Conservation (phyloP, 306 rosid genomes). For the Acacia acuminata region DNA sequence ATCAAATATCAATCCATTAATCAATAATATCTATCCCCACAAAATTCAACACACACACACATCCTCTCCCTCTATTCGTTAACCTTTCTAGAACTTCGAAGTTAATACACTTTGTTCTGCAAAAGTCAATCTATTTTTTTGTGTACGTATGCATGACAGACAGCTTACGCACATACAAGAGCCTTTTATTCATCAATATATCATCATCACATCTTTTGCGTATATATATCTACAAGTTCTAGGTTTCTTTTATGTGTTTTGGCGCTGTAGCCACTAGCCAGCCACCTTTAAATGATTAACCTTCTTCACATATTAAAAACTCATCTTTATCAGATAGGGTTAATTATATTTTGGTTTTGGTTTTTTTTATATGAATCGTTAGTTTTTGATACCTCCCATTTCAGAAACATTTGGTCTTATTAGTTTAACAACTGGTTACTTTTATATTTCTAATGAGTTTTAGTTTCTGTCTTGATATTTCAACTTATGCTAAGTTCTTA, state of each 20-base stretch:
- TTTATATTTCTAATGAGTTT: no score
- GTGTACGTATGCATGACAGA: slow-evolving; percentile 48
- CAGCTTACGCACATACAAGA: slow-evolving; percentile 39
- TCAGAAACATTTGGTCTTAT: no score
- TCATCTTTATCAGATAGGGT: not conserved
- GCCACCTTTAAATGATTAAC: slow-evolving; percentile 2
- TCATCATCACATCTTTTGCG: no score
- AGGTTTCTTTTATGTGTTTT: not conserved
- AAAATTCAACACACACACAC: not conserved
- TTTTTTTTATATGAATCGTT: no score
- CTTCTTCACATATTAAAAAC: not conserved
- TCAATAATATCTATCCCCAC: not conserved
- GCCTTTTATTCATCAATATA: not conserved
- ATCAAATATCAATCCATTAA: not conserved
- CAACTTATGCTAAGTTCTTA: no score
- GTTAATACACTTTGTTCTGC: no score
- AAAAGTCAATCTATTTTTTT: slow-evolving; percentile 1
- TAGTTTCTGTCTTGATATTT: no score
- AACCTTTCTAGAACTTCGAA: not conserved
- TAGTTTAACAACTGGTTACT: no score
- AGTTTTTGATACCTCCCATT: no score
- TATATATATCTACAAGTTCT: not conserved
- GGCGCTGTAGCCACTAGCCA: not conserved
- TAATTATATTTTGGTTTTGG: no score
- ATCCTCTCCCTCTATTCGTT: not conserved